These are phyloP conservation scores for Discostella stelligeroides DNA, from an alignment of 108 stramenopile genomes.

Conservation along the genomic window DNA sequence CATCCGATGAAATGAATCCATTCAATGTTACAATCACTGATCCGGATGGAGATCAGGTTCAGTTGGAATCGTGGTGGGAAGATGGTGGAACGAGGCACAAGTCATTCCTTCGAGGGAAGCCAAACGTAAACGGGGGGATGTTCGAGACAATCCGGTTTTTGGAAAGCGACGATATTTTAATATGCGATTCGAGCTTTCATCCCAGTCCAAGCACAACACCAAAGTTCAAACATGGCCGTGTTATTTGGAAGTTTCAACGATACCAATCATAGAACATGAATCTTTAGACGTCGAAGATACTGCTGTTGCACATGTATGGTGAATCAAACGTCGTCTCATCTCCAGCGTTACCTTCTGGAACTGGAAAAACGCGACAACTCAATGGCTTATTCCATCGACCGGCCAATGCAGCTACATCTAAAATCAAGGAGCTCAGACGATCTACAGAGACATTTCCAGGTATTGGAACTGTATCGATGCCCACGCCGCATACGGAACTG, in stretches of 20 bases:
- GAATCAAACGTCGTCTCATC: constrained; percentile 74
- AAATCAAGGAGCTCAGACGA: constrained; percentile 57
- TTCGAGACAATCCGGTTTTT: constrained; percentile 32
- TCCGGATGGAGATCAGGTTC: constrained; percentile 51
- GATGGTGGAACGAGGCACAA: constrained; percentile 46
- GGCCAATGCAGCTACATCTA: constrained; percentile 82
- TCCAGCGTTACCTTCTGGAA: constrained; percentile 56
- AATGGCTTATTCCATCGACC: constrained; percentile 81
- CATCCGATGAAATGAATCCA: constrained; percentile 18
- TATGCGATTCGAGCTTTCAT: constrained; percentile 35
- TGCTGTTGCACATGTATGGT: constrained; percentile 80
- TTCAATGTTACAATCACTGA: constrained; percentile 29
- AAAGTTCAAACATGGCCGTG: constrained; percentile 16
- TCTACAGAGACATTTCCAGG: constrained; percentile 53
- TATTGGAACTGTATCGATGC: constrained; percentile 87
- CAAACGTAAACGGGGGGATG: constrained; percentile 21
- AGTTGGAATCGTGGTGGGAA: constrained; percentile 60
- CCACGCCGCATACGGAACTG: constrained; percentile 85
- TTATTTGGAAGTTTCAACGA: constrained; percentile 21
- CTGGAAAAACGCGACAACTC: constrained; percentile 84
- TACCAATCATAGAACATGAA: too few relatives aligned
- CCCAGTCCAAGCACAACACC: constrained; percentile 10
- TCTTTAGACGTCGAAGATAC: constrained; percentile 40
- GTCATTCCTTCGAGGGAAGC: constrained; percentile 40
- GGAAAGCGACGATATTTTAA: constrained; percentile 26